Evolutionary conservation across 805 yeast species (phyloP).

Genomic region (Wickerhamia fluorescens): DNA sequence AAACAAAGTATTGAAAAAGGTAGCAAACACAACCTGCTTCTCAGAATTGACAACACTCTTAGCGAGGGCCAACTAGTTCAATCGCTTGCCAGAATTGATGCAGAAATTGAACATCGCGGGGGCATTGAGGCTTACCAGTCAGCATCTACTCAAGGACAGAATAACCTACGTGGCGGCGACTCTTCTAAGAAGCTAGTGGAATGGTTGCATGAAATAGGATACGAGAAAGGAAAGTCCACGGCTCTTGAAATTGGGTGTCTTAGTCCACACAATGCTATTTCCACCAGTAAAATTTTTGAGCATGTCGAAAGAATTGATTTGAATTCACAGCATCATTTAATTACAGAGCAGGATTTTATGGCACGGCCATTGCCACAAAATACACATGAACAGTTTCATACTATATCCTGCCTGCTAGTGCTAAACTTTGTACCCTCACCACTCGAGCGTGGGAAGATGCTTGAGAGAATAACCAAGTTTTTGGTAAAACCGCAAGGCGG

Average conservation of each 20-base stretch:
- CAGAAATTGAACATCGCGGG: conserved; percentile 58
- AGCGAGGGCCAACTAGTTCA: conserved; percentile 11
- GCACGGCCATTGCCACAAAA: conserved; percentile 51
- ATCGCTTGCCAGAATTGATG: conserved; percentile 48
- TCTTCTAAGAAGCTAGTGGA: conserved; percentile 75
- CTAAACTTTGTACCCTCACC: conserved; percentile 82
- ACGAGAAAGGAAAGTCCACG: conserved; percentile 1
- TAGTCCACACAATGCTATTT: conserved; percentile 58
- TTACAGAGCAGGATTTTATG: conserved; percentile 80
- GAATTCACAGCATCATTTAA: conserved; percentile 68
- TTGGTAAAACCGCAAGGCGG: conserved; percentile 32
- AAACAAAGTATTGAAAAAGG: neutral
- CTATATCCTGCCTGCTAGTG: conserved; percentile 80
- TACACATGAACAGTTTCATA: conserved; percentile 44
- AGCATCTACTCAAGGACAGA: conserved; percentile 85
- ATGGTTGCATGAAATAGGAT: conserved; percentile 46
- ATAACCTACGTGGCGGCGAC: conserved; percentile 76
- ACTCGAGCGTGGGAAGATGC: conserved; percentile 68
- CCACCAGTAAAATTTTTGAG: conserved; percentile 48
- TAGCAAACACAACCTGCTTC: conserved; percentile 5
- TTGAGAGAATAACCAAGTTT: conserved; percentile 50
- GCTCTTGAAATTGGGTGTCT: conserved; percentile 85
- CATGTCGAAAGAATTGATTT: conserved; percentile 64
- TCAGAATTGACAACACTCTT: conserved; percentile 13
- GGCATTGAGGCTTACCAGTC: conserved; percentile 75